Evolutionary conservation across 1,139 yeast species (phyloP), one percentile per base, ranked within the genome.

Genomic region (Suhomyces bokatorum): DNA sequence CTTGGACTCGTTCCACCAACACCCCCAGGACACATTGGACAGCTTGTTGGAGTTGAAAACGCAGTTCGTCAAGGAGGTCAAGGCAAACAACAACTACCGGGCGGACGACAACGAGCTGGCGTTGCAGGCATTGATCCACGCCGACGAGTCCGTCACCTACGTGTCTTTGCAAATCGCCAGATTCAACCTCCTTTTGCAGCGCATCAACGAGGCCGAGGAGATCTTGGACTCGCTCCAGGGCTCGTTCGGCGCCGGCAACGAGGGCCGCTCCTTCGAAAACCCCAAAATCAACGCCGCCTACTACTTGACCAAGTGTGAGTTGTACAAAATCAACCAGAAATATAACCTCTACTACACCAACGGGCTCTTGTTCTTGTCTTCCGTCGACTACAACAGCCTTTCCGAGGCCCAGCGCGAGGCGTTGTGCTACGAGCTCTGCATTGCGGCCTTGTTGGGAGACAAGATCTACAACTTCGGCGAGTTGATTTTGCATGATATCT

Each of bases 381-480:
- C 75, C 17, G 67, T 77, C 36, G 85, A 83, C 45, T 34, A 34
- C 29, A 77, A 69, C 53, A 49, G 42, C 37, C 44, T 52, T 42
- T 10, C 39, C 1, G 50, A 44, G 9, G 46, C 40, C 6, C 49
- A 48, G 35, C 76, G 76, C 52, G 44, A 47, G 27, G 49, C 53
- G 28, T 73, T 89, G 45, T 93, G 97, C 22, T 83, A 84, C 58
- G 96, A 93, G 55, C 77, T 93, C 57, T 79, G 95, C 48, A 77
- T 90, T 42, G 84, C 96, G 35, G 99, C 98, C 0, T 72, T 93
- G 51, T 74, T 93, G 55, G 99, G 98, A 38, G 96, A 90, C 59
- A 84, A 82, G 61, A 87, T 93, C 55, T 95, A 90, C 73, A 93
- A 91, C 69, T 93, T 93, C 66, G 99, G 99, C 42, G 99, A 95